These are phyloP conservation scores for Cryptococcus wingfieldii DNA, from an alignment of 1,284 basidiomycete genomes.

Conservation along the genomic window DNA sequence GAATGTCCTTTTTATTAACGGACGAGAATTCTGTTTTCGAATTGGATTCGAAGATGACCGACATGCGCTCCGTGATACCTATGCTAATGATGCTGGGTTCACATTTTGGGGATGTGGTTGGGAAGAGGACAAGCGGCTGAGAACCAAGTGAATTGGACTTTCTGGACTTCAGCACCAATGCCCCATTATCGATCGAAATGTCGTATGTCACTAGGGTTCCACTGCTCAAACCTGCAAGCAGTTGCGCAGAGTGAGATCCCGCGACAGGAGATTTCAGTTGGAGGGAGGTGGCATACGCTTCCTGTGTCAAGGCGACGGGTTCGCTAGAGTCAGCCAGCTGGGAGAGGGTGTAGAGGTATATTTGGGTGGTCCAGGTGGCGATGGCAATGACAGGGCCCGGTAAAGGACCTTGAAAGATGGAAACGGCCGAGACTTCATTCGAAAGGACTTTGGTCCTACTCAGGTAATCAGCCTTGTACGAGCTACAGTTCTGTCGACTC, in stretches of 20 bases:
- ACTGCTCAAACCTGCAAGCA: slow-evolving; percentile 75
- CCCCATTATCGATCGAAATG: slow-evolving; percentile 28
- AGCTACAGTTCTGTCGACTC: background rate
- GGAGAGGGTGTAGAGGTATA: slow-evolving; percentile 59
- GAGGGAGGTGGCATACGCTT: slow-evolving; percentile 23
- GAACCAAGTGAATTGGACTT: slow-evolving; percentile 45
- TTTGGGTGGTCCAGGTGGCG: slow-evolving; percentile 71
- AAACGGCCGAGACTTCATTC: slow-evolving; percentile 35
- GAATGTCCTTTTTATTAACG: slow-evolving; percentile 68
- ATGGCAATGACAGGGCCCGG: slow-evolving; percentile 51
- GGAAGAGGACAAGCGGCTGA: slow-evolving; percentile 25
- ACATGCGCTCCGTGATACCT: slow-evolving; percentile 40
- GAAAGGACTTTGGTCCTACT: background rate
- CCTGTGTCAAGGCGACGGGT: slow-evolving; percentile 10
- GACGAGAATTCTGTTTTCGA: slow-evolving; percentile 65
- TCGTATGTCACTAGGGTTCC: slow-evolving; percentile 67
- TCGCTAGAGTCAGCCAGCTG: slow-evolving; percentile 45
- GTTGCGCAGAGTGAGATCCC: slow-evolving; percentile 51
- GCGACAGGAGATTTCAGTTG: slow-evolving; percentile 31
- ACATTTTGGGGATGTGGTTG: slow-evolving; percentile 1
- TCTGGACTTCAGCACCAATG: slow-evolving; percentile 44
- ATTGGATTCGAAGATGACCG: slow-evolving; percentile 58
- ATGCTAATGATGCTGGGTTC: slow-evolving; percentile 36
- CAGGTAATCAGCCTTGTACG: background rate
- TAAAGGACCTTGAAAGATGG: slow-evolving; percentile 10